Evolutionary conservation across 139 green algal genomes (phyloP), one percentile per base, ranked within the genome.

Genomic region (Nannochloris sp.): DNA sequence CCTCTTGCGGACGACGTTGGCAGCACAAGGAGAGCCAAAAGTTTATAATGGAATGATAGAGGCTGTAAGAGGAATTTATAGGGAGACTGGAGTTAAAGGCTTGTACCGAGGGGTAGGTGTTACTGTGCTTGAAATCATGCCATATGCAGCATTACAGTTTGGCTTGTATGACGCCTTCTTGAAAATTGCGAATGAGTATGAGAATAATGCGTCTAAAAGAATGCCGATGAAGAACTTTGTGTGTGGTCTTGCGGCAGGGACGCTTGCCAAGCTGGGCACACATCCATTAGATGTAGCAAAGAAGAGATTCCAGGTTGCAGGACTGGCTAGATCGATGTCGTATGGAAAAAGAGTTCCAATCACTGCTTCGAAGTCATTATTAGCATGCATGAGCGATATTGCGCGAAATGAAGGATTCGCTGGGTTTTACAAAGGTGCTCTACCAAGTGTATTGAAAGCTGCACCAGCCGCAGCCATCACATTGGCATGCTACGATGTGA

Each of bases 241-340:
- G 58, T 93, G 82, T 65, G 88, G 85, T 16, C 72, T 93, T 50
- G 66, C 69, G 12, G 82, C 90, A 25, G 90, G 90, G 18, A 81
- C 82, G 43, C n/a, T 88, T 4, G 85, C 90, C 60, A 98, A 97
- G 71, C 61, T 94, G 44, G 82, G 57, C 9, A 91, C 83, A 1
- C 89, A 97, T 70, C 91, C 91, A 3, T 71, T 98, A 60, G 93
- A 98, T 64, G 91, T 98, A n/a, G 83, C 85, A 31, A 98, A 98
- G 75, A 98, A 98, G 76, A 66, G 93, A 10, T 96, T 91, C 69
- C 92, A 98, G 74, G 83, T 96, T 29, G 81, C 83, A 6, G 88
- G 89, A 0, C 71, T 96, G 48, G 61, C 67, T 27, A 61, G 90
- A 54, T 79, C 69, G 5, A 25, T 77, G 16, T 44, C 58, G 44